Conservation (phyloP, 352 stramenopile genomes). For the Hyphochytrium catenoides region DNA sequence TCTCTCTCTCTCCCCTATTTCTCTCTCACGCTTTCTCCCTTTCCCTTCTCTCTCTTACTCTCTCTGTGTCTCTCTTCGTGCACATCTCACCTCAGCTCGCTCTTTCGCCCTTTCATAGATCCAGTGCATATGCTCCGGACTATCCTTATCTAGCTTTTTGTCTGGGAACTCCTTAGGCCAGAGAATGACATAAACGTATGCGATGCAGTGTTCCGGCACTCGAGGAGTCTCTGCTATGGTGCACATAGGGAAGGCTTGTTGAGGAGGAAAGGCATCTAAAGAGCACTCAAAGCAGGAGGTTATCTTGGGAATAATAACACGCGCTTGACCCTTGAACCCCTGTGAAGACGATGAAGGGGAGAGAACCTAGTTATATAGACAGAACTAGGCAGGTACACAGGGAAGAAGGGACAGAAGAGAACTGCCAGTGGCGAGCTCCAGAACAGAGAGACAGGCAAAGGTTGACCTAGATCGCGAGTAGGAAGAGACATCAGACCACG, state of each 20-base stretch:
- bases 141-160: conserved; percentile 88
- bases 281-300: conserved; percentile 98
- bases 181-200: conserved; percentile 84
- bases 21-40: too few species aligned
- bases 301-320: conserved; percentile 88
- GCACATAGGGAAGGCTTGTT: conserved; percentile 88
- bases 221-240: conserved; percentile 90
- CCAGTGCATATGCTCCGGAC: conserved; percentile 89
- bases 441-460: too few species aligned
- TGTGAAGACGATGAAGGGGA: too few species aligned
- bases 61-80: too few species aligned
- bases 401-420: too few species aligned
- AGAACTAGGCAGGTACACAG: too few species aligned
- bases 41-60: too few species aligned
- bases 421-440: too few species aligned
- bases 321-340: conserved; percentile 84
- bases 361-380: too few species aligned
- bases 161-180: conserved; percentile 82
- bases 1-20: too few species aligned
- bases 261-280: conserved; percentile 85
- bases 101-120: conserved; percentile 73
- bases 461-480: too few species aligned
- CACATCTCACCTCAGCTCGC: conserved; percentile 28
- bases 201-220: conserved; percentile 90
- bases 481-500: too few species aligned